These are phyloP conservation scores for Cenococcum geophilum DNA, from an alignment of 495 filamentous ascomycete genomes.

Conservation along the genomic window DNA sequence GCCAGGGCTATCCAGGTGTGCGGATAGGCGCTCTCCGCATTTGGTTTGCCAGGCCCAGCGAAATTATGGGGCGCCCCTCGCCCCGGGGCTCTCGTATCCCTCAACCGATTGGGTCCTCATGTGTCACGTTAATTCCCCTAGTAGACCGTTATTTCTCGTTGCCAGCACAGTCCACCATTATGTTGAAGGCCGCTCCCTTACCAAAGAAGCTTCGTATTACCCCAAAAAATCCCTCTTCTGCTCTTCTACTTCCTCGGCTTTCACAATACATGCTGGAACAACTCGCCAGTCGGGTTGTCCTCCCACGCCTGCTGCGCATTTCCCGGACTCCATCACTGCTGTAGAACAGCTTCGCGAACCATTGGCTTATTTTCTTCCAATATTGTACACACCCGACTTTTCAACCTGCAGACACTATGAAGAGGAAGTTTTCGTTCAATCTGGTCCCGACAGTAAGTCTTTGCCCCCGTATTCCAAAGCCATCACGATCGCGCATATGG, in stretches of 20 bases:
- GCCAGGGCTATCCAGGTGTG: too few species aligned
- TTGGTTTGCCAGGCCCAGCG: too few species aligned
- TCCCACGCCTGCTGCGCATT: background rate
- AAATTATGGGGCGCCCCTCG: too few species aligned
- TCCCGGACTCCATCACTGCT: background rate
- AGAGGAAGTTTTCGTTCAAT: conserved; percentile 36
- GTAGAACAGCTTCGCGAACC: background rate
- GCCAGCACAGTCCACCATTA: too few species aligned
- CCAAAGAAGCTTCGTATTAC: background rate
- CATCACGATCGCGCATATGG: background rate
- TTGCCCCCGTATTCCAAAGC: background rate
- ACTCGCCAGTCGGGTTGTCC: background rate
- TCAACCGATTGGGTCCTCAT: too few species aligned
- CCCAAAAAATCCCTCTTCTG: too few species aligned
- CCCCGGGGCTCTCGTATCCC: too few species aligned
- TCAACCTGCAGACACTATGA: conserved; percentile 25
- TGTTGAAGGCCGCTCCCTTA: too few species aligned
- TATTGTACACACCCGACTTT: background rate
- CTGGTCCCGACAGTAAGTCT: conserved; percentile 28
- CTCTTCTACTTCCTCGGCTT: background rate
- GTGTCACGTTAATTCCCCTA: too few species aligned
- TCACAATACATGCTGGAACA: background rate
- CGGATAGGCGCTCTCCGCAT: too few species aligned
- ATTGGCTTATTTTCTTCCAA: background rate
- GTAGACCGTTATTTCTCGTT: too few species aligned